Evolutionary conservation across 2,329 filamentous ascomycete genomes (phyloP).

Genomic region (Fusarium piperis): DNA sequence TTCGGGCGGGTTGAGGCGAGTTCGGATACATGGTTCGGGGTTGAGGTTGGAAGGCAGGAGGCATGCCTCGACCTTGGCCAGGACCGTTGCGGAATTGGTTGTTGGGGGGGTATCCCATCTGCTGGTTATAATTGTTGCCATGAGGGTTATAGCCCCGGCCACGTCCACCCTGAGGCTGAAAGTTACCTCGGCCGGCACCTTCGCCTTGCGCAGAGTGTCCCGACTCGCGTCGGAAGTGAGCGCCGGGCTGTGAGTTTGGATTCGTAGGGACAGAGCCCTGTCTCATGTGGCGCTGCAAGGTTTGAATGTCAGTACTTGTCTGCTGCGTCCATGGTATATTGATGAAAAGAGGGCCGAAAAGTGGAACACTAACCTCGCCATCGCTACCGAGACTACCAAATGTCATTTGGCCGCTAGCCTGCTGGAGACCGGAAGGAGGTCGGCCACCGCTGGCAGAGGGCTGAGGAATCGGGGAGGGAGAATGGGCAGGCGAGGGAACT

Average conservation of each 20-base stretch:
- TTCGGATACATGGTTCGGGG: slow-evolving; percentile 61
- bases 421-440: slow-evolving; percentile 79
- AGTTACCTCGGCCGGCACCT: slow-evolving; percentile 65
- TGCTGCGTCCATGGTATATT: not conserved
- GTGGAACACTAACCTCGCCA: slow-evolving; percentile 70
- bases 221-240: slow-evolving; percentile 86
- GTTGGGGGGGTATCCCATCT: slow-evolving; percentile 56
- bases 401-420: slow-evolving; percentile 73
- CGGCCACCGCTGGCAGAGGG: slow-evolving; percentile 85
- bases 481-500: slow-evolving; percentile 84
- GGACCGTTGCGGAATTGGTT: slow-evolving; percentile 54
- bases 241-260: slow-evolving; percentile 69
- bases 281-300: slow-evolving; percentile 72
- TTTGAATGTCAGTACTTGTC: slow-evolving; percentile 38
- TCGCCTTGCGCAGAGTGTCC: slow-evolving; percentile 77
- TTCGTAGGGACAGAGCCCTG: slow-evolving; percentile 71
- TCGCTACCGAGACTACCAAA: slow-evolving; percentile 88
- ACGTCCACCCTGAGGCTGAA: slow-evolving; percentile 58
- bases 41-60: slow-evolving; percentile 57
- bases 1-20: slow-evolving; percentile 73
- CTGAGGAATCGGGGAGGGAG: slow-evolving; percentile 92
- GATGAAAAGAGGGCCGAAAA: slow-evolving; percentile 11
- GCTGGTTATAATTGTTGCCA: slow-evolving; percentile 56
- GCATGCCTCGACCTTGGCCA: slow-evolving; percentile 63
- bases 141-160: slow-evolving; percentile 60